Evolutionary conservation across 805 yeast genomes (phyloP).

Genomic region (Starmerella etchellsii): DNA sequence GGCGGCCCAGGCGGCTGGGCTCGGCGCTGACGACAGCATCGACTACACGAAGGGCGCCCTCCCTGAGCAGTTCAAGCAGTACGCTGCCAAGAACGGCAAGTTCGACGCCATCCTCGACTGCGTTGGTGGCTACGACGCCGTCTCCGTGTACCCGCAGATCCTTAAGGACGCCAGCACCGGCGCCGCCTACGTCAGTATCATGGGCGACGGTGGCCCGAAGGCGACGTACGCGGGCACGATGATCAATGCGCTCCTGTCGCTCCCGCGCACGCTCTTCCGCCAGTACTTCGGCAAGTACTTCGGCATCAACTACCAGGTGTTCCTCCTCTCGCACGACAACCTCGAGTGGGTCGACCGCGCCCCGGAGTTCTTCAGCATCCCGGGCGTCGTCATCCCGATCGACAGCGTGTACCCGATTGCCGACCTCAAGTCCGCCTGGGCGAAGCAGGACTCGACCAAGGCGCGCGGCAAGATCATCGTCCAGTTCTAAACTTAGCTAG

Average conservation of each 20-base stretch:
- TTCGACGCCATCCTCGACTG: conserved; percentile 56
- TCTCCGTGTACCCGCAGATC: conserved; percentile 32
- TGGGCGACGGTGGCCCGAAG: conserved; percentile 37
- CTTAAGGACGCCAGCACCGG: conserved; percentile 38
- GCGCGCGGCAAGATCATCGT: conserved; percentile 63
- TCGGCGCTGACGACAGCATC: conserved; percentile 44
- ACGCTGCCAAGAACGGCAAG: conserved; percentile 7
- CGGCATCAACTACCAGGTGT: conserved; percentile 24
- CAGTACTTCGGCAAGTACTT: conserved; percentile 22
- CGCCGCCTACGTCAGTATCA: conserved; percentile 40
- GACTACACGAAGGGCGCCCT: conserved; percentile 20
- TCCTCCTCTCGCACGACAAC: conserved; percentile 19
- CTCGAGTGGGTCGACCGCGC: conserved; percentile 33
- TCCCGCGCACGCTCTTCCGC: conserved; percentile 22
- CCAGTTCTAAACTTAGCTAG: conserved; percentile 14
- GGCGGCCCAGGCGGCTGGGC: conserved; percentile 31
- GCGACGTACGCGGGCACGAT: conserved; percentile 8
- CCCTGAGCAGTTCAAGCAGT: conserved; percentile 5
- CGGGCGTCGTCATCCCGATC: conserved; percentile 35
- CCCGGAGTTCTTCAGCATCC: conserved; percentile 35
- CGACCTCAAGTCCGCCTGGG: conserved; percentile 40
- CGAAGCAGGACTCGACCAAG: conserved; percentile 34
- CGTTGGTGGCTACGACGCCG: conserved; percentile 45
- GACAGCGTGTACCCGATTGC: conserved; percentile 43
- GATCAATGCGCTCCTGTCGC: background rate